Evolutionary conservation across 345 rosid genomes (phyloP).

Genomic region (Eucalyptus cladocalyx): DNA sequence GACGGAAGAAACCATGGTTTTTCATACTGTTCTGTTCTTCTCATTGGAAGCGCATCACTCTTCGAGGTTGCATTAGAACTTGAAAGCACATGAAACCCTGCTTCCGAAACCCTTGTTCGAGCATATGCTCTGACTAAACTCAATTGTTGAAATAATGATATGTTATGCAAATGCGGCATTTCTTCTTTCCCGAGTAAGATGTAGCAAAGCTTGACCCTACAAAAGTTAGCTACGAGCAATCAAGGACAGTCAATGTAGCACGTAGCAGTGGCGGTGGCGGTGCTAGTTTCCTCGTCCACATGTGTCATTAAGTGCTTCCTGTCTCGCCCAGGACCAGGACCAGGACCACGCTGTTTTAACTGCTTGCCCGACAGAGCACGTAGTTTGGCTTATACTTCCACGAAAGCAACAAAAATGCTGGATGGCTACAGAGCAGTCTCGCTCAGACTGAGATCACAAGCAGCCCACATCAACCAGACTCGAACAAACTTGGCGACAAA

Average conservation of each 20-base stretch:
- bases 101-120: not conserved
- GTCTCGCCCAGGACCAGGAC: not conserved
- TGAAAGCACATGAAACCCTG: not conserved
- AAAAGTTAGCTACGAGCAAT: not conserved
- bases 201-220: not conserved
- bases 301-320: not conserved
- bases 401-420: not conserved
- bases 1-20: not conserved
- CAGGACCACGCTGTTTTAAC: not conserved
- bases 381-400: not conserved
- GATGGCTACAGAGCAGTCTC: not conserved
- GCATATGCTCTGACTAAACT: not conserved
- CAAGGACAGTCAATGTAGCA: not conserved
- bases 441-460: not conserved
- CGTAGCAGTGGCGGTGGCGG: not conserved
- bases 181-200: not conserved
- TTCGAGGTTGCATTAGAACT: not conserved
- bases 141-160: not conserved
- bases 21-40: not conserved
- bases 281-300: not conserved
- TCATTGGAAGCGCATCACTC: not conserved
- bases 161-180: not conserved
- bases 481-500: not conserved
- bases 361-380: not conserved
- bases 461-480: not conserved